Base-by-base conservation (phyloP, 345 rosid genomes). In the Geranium brycei region DNA sequence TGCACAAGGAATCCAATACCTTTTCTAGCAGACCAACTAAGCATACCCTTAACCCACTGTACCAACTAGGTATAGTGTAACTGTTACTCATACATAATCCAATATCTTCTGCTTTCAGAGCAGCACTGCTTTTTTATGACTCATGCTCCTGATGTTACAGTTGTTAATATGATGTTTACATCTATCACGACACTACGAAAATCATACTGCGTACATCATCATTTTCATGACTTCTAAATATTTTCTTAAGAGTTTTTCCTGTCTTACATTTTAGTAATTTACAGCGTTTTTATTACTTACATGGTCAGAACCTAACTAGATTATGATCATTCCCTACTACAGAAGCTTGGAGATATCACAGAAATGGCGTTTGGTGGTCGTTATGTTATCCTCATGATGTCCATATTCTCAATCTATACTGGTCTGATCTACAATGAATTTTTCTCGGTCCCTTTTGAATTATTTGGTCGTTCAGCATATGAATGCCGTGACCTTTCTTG, bases 351-450 rank as follows among this genome's bases (percentile, higher is more conserved):
- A 69, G 97, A 91, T 80, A 91, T 93, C 66, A 86, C 87, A 60
- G 99, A 90, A 69, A 90, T 93, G 99, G 78, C 91, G 41, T 93
- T 93, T 75, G 99, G 97, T 66, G 97, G 99, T 40, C 99, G 97
- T 70, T 93, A 93, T 63, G 96, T 88, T 71, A 87, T 93, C 62
- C 0, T 93, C 79, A 76, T 93, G 95, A 93, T 93, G 99, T 66
- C 99, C 56, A 71, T 90, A 66, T 91, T 93, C 79, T 93, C 99
- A 60, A 88, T 93, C 66, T 93, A 81, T 79, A 88, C 99, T 35
- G 99, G 99, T 55, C 64, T 93, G 67, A 83, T 93, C 75, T 93
- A 93, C 79, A 93, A 93, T 61, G 99, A 93, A 78, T 87, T 93
- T 83, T 93, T 93, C 85, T 93, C 97, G 0, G 87, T 91, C 35